These are phyloP conservation scores for Groenewaldozyma auringiensis DNA, from an alignment of 1,139 yeast genomes.

Conservation along the genomic window DNA sequence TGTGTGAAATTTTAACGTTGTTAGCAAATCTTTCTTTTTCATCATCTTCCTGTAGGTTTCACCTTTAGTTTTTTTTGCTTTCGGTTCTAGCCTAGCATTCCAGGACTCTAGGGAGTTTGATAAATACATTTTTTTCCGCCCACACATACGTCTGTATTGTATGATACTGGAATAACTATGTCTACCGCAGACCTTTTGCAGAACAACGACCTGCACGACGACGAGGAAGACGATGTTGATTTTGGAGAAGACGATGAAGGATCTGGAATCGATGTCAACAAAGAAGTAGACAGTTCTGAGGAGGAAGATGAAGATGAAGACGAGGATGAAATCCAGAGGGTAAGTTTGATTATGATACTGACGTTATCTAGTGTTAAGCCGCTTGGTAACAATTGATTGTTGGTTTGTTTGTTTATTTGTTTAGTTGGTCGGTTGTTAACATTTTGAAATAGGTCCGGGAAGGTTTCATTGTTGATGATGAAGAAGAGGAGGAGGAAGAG, in stretches of 20 bases:
- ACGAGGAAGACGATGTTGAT: slow-evolving; percentile 18
- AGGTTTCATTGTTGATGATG: slow-evolving; percentile 87
- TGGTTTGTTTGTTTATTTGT: not conserved
- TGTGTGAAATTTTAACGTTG: too few species aligned
- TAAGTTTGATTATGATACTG: slow-evolving; percentile 12
- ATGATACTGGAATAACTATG: too few species aligned
- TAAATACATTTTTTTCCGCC: too few species aligned
- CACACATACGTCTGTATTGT: too few species aligned
- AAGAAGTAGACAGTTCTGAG: slow-evolving; percentile 29
- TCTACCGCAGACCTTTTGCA: slow-evolving; percentile 6
- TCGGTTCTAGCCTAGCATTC: too few species aligned
- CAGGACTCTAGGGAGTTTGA: too few species aligned
- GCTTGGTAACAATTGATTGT: not conserved
- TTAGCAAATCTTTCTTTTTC: too few species aligned
- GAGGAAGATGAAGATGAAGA: slow-evolving; percentile 40
- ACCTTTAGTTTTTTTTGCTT: too few species aligned
- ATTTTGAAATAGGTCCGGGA: slow-evolving; percentile 53
- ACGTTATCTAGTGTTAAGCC: too few species aligned
- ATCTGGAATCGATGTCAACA: slow-evolving; percentile 15
- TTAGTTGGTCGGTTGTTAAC: not conserved
- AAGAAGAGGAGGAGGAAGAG: slow-evolving; percentile 37
- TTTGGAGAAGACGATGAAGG: slow-evolving; percentile 20
- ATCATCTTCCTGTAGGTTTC: too few species aligned
- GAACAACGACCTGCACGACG: slow-evolving; percentile 10
- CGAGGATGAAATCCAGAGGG: slow-evolving; percentile 37